phyloP scores from a whole-genome alignment of 176 grass and related monocot species.

The Triticum turgidum region DNA sequence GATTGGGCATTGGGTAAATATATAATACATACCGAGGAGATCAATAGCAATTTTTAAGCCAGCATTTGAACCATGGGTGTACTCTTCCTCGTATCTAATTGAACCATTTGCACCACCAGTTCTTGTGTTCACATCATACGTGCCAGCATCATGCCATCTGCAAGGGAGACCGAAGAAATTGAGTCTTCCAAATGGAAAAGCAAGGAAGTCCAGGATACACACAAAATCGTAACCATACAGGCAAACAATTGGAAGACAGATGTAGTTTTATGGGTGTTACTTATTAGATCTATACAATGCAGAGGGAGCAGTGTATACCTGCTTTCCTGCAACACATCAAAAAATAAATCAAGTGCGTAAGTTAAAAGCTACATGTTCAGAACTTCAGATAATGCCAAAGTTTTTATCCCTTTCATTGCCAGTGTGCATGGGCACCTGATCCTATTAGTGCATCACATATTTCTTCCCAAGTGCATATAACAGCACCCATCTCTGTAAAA shows the following conservation, averaged over 20 bases:
- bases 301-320: background rate
- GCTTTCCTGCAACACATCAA: background rate
- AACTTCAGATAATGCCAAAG: background rate
- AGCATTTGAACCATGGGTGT: slow-evolving; percentile 88
- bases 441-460: background rate
- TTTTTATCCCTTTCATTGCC: background rate
- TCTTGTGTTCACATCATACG: slow-evolving; percentile 78
- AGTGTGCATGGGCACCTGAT: background rate
- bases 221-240: background rate
- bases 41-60: slow-evolving; percentile 97
- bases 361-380: background rate
- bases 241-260: background rate
- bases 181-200: background rate
- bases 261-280: background rate
- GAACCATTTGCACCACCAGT: slow-evolving; percentile 96
- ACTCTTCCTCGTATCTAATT: slow-evolving; percentile 84
- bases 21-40: slow-evolving; percentile 67
- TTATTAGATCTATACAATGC: background rate
- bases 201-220: background rate
- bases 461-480: slow-evolving; percentile 5
- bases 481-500: background rate
- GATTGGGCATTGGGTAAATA: slow-evolving; percentile 17
- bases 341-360: background rate
- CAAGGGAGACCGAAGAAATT: slow-evolving; percentile 16
- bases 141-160: slow-evolving; percentile 99